Evolutionary conservation across 192 early-diverging fungal genomes (phyloP).

Genomic region (Pilobolus umbonatus): DNA sequence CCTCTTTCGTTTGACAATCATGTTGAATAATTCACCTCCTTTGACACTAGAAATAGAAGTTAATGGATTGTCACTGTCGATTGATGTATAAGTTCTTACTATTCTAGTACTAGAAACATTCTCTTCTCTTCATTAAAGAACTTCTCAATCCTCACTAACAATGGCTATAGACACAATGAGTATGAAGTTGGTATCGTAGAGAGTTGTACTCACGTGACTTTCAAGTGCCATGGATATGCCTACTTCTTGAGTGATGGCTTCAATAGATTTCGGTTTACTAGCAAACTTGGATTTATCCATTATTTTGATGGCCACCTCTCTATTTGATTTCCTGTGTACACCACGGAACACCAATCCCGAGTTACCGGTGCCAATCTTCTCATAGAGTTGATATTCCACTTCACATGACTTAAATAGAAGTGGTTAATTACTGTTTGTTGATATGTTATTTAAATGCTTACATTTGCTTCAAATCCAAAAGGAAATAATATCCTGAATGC

Average conservation of each 20-base stretch:
- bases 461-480: neutral
- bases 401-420: too few species aligned
- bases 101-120: constrained; percentile 20
- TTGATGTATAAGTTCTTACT: constrained; percentile 8
- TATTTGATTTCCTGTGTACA: neutral
- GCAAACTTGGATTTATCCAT: neutral
- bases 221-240: constrained; percentile 12
- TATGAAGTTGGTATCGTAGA: neutral
- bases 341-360: constrained; percentile 1
- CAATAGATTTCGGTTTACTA: constrained; percentile 5
- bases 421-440: neutral
- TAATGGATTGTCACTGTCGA: neutral
- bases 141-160: constrained; percentile 10
- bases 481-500: too few species aligned
- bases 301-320: constrained; percentile 7
- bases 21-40: constrained; percentile 92
- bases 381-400: too few species aligned
- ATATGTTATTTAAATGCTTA: neutral
- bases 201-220: constrained; percentile 7
- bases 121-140: constrained; percentile 6
- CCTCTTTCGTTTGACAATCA: constrained; percentile 70
- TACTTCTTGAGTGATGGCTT: neutral
- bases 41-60: constrained; percentile 46
- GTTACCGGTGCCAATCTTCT: too few species aligned
- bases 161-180: constrained; percentile 4